These are phyloP conservation scores for Rhytidiadelphus loreus DNA, from an alignment of 225 moss, liverwort and hornwort genomes.

Conservation along the genomic window DNA sequence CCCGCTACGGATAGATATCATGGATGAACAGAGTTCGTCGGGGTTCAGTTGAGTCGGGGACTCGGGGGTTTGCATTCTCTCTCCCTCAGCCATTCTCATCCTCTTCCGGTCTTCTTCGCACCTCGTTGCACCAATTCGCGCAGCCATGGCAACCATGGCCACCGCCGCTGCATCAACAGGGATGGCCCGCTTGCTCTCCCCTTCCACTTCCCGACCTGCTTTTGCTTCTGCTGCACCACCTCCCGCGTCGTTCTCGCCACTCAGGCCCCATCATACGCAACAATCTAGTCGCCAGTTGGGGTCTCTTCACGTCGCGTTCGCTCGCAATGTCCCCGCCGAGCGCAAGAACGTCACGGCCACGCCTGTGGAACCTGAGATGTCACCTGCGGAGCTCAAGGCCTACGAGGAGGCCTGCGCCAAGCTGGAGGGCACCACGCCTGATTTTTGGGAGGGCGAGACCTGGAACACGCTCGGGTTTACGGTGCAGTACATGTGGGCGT, in stretches of 20 bases:
- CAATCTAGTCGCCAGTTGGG: slow-evolving; percentile 5
- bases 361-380: slow-evolving; percentile 50
- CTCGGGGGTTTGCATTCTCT: background rate
- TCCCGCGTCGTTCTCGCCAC: background rate
- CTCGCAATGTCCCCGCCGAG: slow-evolving; percentile 42
- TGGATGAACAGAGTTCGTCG: background rate
- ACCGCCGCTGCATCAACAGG: slow-evolving; percentile 1
- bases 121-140: background rate
- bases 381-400: slow-evolving; percentile 28
- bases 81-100: too few species aligned
- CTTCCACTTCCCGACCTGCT: background rate
- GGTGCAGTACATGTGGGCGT: slow-evolving; percentile 84
- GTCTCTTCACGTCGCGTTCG: slow-evolving; percentile 15
- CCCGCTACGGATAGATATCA: background rate
- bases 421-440: slow-evolving; percentile 48
- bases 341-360: slow-evolving; percentile 43
- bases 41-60: background rate
- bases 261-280: background rate
- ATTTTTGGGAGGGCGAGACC: slow-evolving; percentile 76
- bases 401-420: slow-evolving; percentile 37
- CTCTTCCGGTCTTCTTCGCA: background rate
- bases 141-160: slow-evolving; percentile 34
- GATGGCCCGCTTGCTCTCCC: background rate
- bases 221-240: background rate
- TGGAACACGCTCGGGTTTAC: slow-evolving; percentile 62